These are phyloP conservation scores for Linnemannia elongata DNA, from an alignment of 192 early-diverging fungal genomes.

Conservation along the genomic window DNA sequence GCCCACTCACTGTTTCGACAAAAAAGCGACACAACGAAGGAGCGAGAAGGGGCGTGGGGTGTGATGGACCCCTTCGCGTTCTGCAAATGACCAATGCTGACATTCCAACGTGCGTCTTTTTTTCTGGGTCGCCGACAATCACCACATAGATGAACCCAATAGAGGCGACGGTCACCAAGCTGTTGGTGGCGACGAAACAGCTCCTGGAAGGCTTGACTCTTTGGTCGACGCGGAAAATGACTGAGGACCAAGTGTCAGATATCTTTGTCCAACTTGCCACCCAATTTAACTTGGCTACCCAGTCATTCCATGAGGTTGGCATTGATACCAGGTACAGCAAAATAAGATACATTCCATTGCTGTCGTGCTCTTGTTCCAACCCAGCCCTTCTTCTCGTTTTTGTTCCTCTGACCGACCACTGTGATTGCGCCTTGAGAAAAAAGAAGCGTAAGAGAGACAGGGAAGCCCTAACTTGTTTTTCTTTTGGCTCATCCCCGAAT, in stretches of 20 bases:
- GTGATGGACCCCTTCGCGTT: background rate
- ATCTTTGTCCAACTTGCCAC: conserved; percentile 51
- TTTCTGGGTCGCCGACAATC: background rate
- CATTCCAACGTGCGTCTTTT: too few species aligned
- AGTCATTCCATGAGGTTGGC: conserved; percentile 30
- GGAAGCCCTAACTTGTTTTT: background rate
- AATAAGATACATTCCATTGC: background rate
- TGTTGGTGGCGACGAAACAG: conserved; percentile 59
- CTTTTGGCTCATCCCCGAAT: background rate
- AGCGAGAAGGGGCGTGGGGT: background rate
- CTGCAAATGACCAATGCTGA: background rate
- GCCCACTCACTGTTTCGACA: background rate
- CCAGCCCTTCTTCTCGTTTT: background rate
- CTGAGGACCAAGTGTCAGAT: conserved; percentile 55
- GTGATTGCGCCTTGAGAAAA: too few species aligned
- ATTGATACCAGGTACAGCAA: conserved; percentile 38
- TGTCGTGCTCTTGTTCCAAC: background rate
- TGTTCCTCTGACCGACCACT: background rate
- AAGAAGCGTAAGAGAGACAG: background rate
- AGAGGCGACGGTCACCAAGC: conserved; percentile 57
- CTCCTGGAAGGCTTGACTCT: conserved; percentile 59
- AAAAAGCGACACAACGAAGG: background rate
- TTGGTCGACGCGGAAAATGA: conserved; percentile 52
- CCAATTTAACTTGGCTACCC: conserved; percentile 53
- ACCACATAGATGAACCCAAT: conserved; percentile 49